Evolutionary conservation across 2,329 filamentous ascomycete genomes (phyloP).

Genomic region (Aspergillus neotritici): DNA sequence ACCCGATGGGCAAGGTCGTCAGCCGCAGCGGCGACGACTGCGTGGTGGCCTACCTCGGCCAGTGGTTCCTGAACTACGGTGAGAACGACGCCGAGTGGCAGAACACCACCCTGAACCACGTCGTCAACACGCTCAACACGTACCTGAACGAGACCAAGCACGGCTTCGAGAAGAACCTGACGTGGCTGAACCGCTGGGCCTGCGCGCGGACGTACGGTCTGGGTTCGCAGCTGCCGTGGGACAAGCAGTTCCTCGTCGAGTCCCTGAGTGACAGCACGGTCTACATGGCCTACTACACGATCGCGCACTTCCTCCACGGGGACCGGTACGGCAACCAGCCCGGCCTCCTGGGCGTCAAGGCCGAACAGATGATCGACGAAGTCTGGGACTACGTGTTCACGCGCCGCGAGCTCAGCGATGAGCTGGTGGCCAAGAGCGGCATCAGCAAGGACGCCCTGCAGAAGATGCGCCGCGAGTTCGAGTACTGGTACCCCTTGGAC

Average conservation of each 20-base stretch:
- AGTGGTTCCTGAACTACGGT: slow-evolving; percentile 98
- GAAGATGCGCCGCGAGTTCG: slow-evolving; percentile 81
- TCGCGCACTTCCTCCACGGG: slow-evolving; percentile 62
- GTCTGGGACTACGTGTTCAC: slow-evolving; percentile 96
- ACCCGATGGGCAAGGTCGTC: slow-evolving; percentile 84
- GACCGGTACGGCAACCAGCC: slow-evolving; percentile 77
- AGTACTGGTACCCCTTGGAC: slow-evolving; percentile 96
- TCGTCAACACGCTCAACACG: slow-evolving; percentile 69
- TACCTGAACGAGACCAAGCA: slow-evolving; percentile 73
- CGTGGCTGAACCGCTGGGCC: slow-evolving; percentile 95
- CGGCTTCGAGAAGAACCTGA: slow-evolving; percentile 75
- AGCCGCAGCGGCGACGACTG: slow-evolving; percentile 88
- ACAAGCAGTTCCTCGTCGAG: slow-evolving; percentile 84
- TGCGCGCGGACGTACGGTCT: slow-evolving; percentile 87
- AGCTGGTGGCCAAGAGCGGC: slow-evolving; percentile 58
- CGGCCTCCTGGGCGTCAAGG: slow-evolving; percentile 62
- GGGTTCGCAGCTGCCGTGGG: slow-evolving; percentile 92
- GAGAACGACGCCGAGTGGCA: slow-evolving; percentile 77
- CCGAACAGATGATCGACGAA: slow-evolving; percentile 88
- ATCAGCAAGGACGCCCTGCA: slow-evolving; percentile 70
- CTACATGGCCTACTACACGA: slow-evolving; percentile 64
- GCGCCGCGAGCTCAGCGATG: slow-evolving; percentile 63
- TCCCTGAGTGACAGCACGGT: slow-evolving; percentile 86
- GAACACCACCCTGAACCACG: slow-evolving; percentile 64
- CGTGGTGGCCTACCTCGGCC: slow-evolving; percentile 85